These are phyloP conservation scores for Cryptococcus deneoformans DNA, from an alignment of 1,284 basidiomycete species.

Conservation along the genomic window DNA sequence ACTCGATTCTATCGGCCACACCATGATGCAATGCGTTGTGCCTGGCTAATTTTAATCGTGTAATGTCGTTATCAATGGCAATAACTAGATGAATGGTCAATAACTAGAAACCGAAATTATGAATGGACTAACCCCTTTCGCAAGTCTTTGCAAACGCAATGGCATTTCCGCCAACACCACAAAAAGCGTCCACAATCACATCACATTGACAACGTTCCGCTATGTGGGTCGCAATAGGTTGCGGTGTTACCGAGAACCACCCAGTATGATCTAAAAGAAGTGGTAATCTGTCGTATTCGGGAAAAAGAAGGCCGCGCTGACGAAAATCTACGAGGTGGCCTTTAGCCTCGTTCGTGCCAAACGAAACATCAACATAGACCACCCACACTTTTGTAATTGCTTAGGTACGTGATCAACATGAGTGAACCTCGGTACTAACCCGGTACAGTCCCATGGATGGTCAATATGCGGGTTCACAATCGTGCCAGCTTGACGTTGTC, in stretches of 20 bases:
- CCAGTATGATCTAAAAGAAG: slow-evolving; percentile 62
- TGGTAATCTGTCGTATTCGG: slow-evolving; percentile 63
- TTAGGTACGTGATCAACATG: slow-evolving; percentile 64
- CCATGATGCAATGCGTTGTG: slow-evolving; percentile 94
- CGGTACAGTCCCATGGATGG: slow-evolving; percentile 60
- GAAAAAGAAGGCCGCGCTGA: slow-evolving; percentile 78
- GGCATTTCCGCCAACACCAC: slow-evolving; percentile 95
- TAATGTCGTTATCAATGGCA: slow-evolving; percentile 82
- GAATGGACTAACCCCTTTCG: slow-evolving; percentile 65
- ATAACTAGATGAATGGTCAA: slow-evolving; percentile 63
- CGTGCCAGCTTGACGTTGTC: slow-evolving; percentile 11
- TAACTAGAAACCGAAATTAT: slow-evolving; percentile 33
- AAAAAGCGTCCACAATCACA: slow-evolving; percentile 75
- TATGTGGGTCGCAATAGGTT: slow-evolving; percentile 84
- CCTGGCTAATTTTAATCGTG: slow-evolving; percentile 76
- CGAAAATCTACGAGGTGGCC: slow-evolving; percentile 64
- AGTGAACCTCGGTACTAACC: slow-evolving; percentile 67
- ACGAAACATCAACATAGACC: slow-evolving; percentile 1
- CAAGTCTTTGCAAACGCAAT: slow-evolving; percentile 97
- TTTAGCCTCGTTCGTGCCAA: neutral
- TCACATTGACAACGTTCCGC: slow-evolving; percentile 85
- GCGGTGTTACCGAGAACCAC: slow-evolving; percentile 97
- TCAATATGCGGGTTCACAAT: slow-evolving; percentile 14
- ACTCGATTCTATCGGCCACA: slow-evolving; percentile 89
- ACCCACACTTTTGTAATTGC: slow-evolving; percentile 76